phyloP scores from a whole-genome alignment of 2,329 filamentous ascomycete genomes.

The Aspergillus proliferans region DNA sequence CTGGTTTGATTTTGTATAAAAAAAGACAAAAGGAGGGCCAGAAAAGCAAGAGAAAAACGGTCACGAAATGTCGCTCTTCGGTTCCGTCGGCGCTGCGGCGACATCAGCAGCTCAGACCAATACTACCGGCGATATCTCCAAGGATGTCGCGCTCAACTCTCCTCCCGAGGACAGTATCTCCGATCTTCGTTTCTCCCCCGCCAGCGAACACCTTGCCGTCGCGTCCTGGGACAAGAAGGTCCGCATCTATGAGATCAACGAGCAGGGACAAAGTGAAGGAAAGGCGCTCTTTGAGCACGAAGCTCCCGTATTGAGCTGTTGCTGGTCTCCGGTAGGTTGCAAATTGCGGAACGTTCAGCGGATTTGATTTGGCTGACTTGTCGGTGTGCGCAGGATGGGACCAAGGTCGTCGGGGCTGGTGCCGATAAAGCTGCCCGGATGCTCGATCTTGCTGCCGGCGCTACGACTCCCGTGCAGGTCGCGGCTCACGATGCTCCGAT shows the following conservation, averaged over 20 bases:
- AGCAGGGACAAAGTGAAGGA: slow-evolving; percentile 70
- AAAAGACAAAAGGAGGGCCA: not conserved
- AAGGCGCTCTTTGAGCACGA: slow-evolving; percentile 83
- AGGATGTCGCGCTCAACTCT: slow-evolving; percentile 72
- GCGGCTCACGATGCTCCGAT: slow-evolving; percentile 82
- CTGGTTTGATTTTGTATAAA: not conserved
- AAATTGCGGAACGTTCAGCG: slow-evolving; percentile 3
- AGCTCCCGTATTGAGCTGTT: slow-evolving; percentile 73
- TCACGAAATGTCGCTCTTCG: slow-evolving; percentile 47
- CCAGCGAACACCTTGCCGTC: slow-evolving; percentile 75
- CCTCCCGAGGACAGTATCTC: slow-evolving; percentile 87
- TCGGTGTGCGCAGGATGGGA: slow-evolving; percentile 63
- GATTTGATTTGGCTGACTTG: slow-evolving; percentile 4
- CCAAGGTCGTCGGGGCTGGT: slow-evolving; percentile 77
- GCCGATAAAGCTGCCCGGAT: slow-evolving; percentile 88
- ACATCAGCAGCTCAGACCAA: slow-evolving; percentile 51
- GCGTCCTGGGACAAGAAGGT: slow-evolving; percentile 98
- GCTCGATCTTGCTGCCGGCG: slow-evolving; percentile 62
- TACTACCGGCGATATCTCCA: slow-evolving; percentile 83
- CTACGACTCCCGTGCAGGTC: slow-evolving; percentile 60
- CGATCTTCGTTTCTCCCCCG: slow-evolving; percentile 74
- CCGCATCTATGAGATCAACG: slow-evolving; percentile 86
- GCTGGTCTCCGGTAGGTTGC: slow-evolving; percentile 74
- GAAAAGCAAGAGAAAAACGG: slow-evolving; percentile 11
- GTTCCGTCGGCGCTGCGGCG: slow-evolving; percentile 43